Conservation (phyloP, 768 basidiomycete species). For the Kwoniella heveanensis region DNA sequence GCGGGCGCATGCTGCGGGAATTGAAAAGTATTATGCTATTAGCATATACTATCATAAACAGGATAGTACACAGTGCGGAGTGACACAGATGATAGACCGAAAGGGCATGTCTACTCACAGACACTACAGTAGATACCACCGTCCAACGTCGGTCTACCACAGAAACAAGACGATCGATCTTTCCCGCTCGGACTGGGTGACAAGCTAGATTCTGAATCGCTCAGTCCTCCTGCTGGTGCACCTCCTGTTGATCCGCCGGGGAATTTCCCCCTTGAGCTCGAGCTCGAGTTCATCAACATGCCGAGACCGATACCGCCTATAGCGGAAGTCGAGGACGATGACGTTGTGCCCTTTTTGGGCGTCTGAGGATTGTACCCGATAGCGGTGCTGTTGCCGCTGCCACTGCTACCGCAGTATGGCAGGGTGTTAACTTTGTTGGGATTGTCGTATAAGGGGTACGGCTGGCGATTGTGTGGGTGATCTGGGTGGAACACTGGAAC, state of each 20-base stretch:
- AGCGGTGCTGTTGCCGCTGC: slow-evolving; percentile 5
- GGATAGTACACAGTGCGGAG: no score
- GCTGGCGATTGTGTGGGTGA: slow-evolving; percentile 39
- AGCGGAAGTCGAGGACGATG: not conserved
- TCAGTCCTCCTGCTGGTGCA: slow-evolving; percentile 20
- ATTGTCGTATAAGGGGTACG: slow-evolving; percentile 16
- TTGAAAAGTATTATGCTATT: no score
- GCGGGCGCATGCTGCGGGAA: slow-evolving; percentile 47
- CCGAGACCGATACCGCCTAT: not conserved
- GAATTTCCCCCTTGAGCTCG: not conserved
- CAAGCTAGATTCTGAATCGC: slow-evolving; percentile 38
- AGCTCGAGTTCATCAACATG: slow-evolving; percentile 3
- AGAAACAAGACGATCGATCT: slow-evolving; percentile 37
- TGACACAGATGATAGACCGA: no score
- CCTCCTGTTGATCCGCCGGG: not conserved
- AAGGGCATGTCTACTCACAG: slow-evolving; percentile 29
- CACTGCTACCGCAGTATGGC: not conserved
- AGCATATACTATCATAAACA: no score
- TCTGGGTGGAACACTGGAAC: slow-evolving; percentile 42
- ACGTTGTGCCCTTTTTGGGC: not conserved
- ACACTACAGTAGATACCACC: slow-evolving; percentile 51
- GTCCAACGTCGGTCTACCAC: slow-evolving; percentile 37
- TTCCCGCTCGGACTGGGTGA: slow-evolving; percentile 17
- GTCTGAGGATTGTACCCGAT: slow-evolving; percentile 7
- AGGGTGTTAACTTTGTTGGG: slow-evolving; percentile 6